Evolutionary conservation across 2,329 filamentous ascomycete species (phyloP), one percentile per base, ranked within the genome.

Genomic region (Fusarium sp.): DNA sequence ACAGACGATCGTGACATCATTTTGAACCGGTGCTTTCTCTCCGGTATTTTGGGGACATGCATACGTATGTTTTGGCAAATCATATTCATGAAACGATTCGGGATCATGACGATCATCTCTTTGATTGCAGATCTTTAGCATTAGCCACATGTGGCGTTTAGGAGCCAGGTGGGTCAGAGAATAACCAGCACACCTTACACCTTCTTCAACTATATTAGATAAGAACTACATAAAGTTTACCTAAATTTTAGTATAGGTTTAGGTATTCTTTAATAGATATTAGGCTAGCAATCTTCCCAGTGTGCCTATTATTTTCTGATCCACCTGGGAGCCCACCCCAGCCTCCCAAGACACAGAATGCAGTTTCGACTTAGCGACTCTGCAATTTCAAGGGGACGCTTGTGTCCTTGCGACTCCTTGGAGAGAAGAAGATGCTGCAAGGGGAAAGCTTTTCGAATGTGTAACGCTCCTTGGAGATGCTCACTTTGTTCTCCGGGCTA

Each of bases 1-100:
- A 67, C 66, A 72, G 11, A 23, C 21, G 11, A 37, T 23, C 11
- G 25, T 73, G 71, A 72, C 64, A 72, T 73, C 71, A 73, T 73
- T 29, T 35, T 31, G 35, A 18, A 29, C 59, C 62, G 69, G 71
- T 27, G 54, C 10, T 25, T 53, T 54, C 56, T 51, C 69, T 72
- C 71, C 71, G 70, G 6, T 25, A 4, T 33, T 17, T 41, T 33
- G 52, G 17, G 31, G 39, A 52, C 27, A 59, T 43, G 37, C 35
- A 53, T 52, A 13, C 31, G 3, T 52, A 13, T 25, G 3, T 29
- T 20, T 46, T 47, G 41, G 42, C 65, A 48, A 67, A 68, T 67
- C 64, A 67, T 33, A 35, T 23, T 23, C 61, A 20, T 41, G 20
- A 36, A 49, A n/a, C 21, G 43, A 27, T 17, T 53, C 25, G 25